A percentile compares a stretch with the other conserved stretches of the same genome.
Conservation (phyloP, 441 rosid species). For the Breynia disticha region DNA sequence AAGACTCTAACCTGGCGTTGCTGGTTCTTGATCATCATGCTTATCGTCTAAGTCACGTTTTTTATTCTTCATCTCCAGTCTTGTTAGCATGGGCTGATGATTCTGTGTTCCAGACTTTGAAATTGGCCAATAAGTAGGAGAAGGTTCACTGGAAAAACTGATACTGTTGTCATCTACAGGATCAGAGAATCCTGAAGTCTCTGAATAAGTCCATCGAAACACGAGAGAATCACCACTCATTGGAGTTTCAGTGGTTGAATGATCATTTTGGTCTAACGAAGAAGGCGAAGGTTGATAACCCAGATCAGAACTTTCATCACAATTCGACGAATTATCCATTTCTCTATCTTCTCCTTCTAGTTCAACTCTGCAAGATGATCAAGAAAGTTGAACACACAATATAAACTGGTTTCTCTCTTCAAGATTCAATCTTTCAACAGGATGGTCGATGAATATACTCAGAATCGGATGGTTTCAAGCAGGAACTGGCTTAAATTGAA, state of each 20-base stretch:
- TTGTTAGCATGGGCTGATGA: constrained; percentile 21
- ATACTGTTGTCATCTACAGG: constrained; percentile 41
- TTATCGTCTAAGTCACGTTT: constrained; percentile 23
- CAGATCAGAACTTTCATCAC: constrained; percentile 40
- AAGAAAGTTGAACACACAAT: constrained; percentile 11
- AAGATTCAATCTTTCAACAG: constrained; percentile 6
- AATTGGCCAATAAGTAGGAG: constrained; percentile 54
- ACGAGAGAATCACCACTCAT: constrained; percentile 52
- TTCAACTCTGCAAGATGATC: constrained; percentile 31
- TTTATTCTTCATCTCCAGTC: constrained; percentile 26
- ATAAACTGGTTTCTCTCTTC: constrained; percentile 12
- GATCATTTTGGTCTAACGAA: constrained; percentile 45
- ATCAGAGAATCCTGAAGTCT: constrained; percentile 53
- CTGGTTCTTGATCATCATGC: constrained; percentile 32
- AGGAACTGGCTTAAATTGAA: constrained; percentile 22
- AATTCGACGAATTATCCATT: constrained; percentile 40
- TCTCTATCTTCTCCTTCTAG: neutral
- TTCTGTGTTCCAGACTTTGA: constrained; percentile 23
- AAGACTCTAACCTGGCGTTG: constrained; percentile 41
- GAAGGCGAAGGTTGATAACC: constrained; percentile 49
- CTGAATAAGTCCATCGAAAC: constrained; percentile 53
- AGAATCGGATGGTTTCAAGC: constrained; percentile 12
- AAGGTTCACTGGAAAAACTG: constrained; percentile 55
- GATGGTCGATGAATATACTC: constrained; percentile 6
- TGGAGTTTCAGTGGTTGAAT: constrained; percentile 42